A percentile compares a stretch with the other conserved stretches of the same genome.
These are phyloP conservation scores for Aspergillus bombycis DNA, from an alignment of 2,329 filamentous ascomycete genomes.

Conservation along the genomic window DNA sequence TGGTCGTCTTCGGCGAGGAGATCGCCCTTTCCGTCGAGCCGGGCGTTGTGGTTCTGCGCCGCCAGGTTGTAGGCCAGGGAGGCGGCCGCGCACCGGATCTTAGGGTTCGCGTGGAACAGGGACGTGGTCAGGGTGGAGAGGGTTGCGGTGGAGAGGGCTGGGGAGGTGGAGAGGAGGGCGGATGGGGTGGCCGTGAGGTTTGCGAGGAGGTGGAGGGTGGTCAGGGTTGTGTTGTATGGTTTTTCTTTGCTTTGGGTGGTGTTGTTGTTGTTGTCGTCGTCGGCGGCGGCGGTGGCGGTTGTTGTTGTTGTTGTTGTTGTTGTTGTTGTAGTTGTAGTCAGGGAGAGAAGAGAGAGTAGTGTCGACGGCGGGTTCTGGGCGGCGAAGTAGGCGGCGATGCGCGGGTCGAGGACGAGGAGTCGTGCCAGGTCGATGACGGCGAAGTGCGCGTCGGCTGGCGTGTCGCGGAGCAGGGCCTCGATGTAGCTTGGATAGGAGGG, in stretches of 20 bases:
- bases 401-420: conserved; percentile 73
- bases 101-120: conserved; percentile 77
- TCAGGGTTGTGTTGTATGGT: conserved; percentile 61
- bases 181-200: conserved; percentile 79
- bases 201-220: conserved; percentile 79
- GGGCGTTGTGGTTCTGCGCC: conserved; percentile 67
- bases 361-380: conserved; percentile 71
- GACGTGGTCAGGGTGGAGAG: conserved; percentile 73
- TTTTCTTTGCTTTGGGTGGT: conserved; percentile 65
- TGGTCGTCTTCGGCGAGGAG: conserved; percentile 70
- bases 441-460: conserved; percentile 72
- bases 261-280: too few species aligned
- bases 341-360: conserved; percentile 56
- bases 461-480: conserved; percentile 53
- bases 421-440: conserved; percentile 84
- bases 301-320: too few species aligned
- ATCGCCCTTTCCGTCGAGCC: conserved; percentile 61
- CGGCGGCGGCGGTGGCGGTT: too few species aligned
- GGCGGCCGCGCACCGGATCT: conserved; percentile 77
- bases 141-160: conserved; percentile 59
- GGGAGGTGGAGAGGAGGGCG: conserved; percentile 60
- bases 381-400: conserved; percentile 80
- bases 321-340: too few species aligned
- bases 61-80: conserved; percentile 84
- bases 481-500: conserved; percentile 66